Base-by-base conservation (phyloP, 495 filamentous ascomycete species). In the Penicillium robsamsonii region DNA sequence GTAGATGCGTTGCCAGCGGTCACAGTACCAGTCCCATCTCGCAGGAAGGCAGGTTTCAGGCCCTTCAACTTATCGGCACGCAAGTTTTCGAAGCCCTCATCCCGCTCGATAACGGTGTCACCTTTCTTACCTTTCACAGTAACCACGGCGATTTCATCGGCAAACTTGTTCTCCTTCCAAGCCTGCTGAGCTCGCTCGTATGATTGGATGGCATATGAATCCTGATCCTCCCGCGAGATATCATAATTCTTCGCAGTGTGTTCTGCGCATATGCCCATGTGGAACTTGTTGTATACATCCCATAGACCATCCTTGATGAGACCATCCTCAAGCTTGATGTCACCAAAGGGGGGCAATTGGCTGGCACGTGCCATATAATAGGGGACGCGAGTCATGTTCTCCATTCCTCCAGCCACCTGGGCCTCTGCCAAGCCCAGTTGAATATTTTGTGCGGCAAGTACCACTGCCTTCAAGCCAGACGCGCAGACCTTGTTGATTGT, bases 221-320 rank as follows among this genome's bases (percentile, higher is more conserved):
- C 94, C 76, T 98, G 94, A 58, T 84, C 84, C 65, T 94, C 86
- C 13, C 94, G 79, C 1, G 86, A 84, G 48, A 98, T 82, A 0
- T 83, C 74, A 66, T 90, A 81, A 59, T 95, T 93, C 79, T 93
- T 94, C 5, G 90, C 93, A 12, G 92, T 96, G 54, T 88, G 87
- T 77, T 98, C 94, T n/a, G 93, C 94, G 66, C 94, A 98, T 55
- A 92, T 88, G 8, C 94, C 94, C 94, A 98, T 98, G 68, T 96
- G 93, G 65, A 97, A 87, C 66, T 96, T 81, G 70, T 96, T 90
- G 71, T 97, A 98, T 22, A 96, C 92, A 73, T 98, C 94, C 83
- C 91, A 96, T 38, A 98, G 76, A 9, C 94, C 94, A 66, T 98
- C 94, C 71, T 92, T 96, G 63, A 97, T 88, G 63, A 98, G 72